Conservation (phyloP, 345 rosid species). For the Eucalyptus fibrosa region DNA sequence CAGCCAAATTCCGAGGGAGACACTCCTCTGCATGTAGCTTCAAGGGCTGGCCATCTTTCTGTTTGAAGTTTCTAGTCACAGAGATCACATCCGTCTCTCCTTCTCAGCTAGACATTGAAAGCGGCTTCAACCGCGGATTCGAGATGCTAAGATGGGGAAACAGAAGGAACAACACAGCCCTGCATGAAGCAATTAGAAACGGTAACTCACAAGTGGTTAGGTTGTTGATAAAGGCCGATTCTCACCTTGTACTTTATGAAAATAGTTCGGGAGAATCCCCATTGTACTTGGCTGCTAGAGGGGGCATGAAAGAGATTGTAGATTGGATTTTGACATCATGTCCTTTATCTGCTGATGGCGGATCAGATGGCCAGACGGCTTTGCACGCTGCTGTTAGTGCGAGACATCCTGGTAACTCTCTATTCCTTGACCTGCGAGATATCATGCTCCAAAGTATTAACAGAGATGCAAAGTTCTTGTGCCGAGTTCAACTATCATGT, state of each 20-base stretch:
- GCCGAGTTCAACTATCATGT: not conserved
- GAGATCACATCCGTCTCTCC: not conserved
- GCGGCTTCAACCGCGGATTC: rapidly evolving
- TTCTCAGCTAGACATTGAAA: not conserved
- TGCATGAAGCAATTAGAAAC: not conserved
- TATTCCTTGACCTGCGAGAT: not conserved
- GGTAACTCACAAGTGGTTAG: not conserved
- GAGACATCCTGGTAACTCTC: not conserved
- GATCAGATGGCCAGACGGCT: not conserved
- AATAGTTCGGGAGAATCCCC: not conserved
- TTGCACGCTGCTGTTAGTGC: not conserved
- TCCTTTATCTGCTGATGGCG: not conserved
- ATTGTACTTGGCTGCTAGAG: not conserved
- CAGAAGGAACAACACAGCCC: not conserved
- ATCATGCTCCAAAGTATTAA: not conserved
- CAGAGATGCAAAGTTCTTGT: not conserved
- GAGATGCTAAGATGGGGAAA: not conserved
- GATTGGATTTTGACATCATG: not conserved
- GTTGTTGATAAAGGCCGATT: not conserved
- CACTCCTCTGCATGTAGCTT: not conserved
- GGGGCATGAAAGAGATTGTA: not conserved
- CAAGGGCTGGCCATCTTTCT: not conserved
- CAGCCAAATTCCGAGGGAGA: not conserved
- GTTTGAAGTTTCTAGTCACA: not conserved
- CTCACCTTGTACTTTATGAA: not conserved